These are phyloP conservation scores for Rhodotorula taiwanensis DNA, from an alignment of 768 basidiomycete genomes.

Conservation along the genomic window DNA sequence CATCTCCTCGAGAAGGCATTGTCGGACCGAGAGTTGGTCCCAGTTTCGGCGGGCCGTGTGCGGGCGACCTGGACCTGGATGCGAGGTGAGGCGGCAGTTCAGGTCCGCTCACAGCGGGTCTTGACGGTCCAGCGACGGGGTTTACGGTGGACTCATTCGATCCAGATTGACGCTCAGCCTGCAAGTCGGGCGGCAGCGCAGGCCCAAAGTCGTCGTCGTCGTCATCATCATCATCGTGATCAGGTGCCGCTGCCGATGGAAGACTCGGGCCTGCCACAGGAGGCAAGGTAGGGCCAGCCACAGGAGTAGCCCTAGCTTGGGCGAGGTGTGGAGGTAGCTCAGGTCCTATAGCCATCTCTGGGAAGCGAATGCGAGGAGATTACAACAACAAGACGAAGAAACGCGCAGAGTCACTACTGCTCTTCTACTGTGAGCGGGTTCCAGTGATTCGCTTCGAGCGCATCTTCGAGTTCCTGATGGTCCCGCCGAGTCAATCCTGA, in stretches of 20 bases:
- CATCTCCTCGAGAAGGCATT: no score
- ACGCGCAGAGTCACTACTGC: neutral
- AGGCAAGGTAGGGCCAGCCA: neutral
- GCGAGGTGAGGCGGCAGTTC: constrained; percentile 39
- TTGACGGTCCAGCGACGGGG: constrained; percentile 28
- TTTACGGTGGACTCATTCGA: neutral
- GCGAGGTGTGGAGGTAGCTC: constrained; percentile 53
- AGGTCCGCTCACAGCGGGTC: neutral
- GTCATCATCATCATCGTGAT: constrained; percentile 2
- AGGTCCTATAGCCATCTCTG: constrained; percentile 51
- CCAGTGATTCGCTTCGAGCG: constrained; percentile 24
- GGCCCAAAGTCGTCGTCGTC: constrained; percentile 50
- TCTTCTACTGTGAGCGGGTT: neutral
- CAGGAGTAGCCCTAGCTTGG: no score
- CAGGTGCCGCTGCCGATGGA: neutral
- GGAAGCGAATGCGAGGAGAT: neutral
- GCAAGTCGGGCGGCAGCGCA: constrained; percentile 37
- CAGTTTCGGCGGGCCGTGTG: constrained; percentile 47
- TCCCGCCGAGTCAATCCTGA: neutral
- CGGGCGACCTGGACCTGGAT: constrained; percentile 40
- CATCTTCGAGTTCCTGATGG: constrained; percentile 9
- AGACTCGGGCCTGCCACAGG: neutral
- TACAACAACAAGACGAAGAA: constrained; percentile 1
- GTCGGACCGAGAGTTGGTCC: no score
- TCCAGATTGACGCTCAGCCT: constrained; percentile 36